Base-by-base conservation (phyloP, 345 rosid species). In the Sonneratia alba region DNA sequence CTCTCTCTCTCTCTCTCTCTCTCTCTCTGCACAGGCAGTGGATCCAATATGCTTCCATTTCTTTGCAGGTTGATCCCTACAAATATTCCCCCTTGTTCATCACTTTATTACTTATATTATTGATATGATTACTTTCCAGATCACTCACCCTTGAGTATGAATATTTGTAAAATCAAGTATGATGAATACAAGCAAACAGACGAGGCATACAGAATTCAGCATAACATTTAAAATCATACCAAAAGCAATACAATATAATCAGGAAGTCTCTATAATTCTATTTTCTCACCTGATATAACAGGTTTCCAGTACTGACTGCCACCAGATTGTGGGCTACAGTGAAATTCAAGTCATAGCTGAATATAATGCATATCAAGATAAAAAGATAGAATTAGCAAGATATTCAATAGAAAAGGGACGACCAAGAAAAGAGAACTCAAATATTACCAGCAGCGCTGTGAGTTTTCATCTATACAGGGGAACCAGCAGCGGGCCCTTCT, bases 401-500 rank as follows among this genome's bases (percentile, higher is more conserved):
- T 4, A 10, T 4, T 34, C 0, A 62, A 62, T 62, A 62, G 37
- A 62, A 34, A 62, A 34, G 36, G n/a, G 9, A 16, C 18, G 18
- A 13, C 0, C 0, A 53, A 62, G 32, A 61, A 61, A 12, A 24
- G 37, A 13, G 18, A 7, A 3, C 27, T 22, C 45, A 0, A 21
- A 32, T 63, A 45, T 32, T 85, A 95, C 99, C 99, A 84, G 90
- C 96, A 95, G 51, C 89, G 85, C 84, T 95, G 97, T 69, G 81
- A 85, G 72, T 80, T 85, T 64, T 89, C 93, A 65, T 95, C 97
- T 47, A 90, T 79, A 76, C 97, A 95, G 68, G 97, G 99, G 78
- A 95, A 92, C 99, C 99, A 95, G 78, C 97, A 92, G 27, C 97
- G 85, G 40, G 97, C 96, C 74, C 97, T 96, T 81, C 97, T 81